Evolutionary conservation across 768 basidiomycete species (phyloP).

Genomic region (Trametes punicea): DNA sequence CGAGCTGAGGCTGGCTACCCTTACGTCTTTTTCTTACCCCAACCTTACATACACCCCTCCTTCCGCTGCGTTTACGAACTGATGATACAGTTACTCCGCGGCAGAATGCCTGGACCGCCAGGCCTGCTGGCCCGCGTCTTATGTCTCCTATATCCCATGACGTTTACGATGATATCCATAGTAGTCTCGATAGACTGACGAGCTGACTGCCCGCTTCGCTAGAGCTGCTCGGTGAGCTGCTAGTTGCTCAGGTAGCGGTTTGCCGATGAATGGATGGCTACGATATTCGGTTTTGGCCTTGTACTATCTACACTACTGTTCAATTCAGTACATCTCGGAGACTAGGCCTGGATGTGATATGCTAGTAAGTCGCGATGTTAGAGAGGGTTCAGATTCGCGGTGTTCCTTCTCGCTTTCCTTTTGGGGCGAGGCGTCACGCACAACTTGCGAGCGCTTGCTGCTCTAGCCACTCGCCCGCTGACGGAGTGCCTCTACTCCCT

Average conservation of each 20-base stretch:
- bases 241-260: too few species aligned
- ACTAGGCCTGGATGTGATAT: too few species aligned
- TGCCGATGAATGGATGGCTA: too few species aligned
- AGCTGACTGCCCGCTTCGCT: not conserved
- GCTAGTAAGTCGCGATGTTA: too few species aligned
- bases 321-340: too few species aligned
- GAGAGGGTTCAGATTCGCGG: too few species aligned
- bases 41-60: slow-evolving; percentile 7
- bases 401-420: slow-evolving; percentile 4
- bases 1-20: not conserved
- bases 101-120: slow-evolving; percentile 13
- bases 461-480: not conserved
- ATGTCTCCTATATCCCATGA: slow-evolving; percentile 24
- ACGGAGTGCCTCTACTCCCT: not conserved
- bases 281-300: too few species aligned
- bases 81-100: slow-evolving; percentile 20
- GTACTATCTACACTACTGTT: too few species aligned
- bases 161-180: slow-evolving; percentile 22
- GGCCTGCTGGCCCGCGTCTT: slow-evolving; percentile 7
- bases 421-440: not conserved
- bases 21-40: not conserved
- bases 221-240: too few species aligned
- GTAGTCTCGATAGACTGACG: slow-evolving; percentile 1
- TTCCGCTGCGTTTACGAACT: slow-evolving; percentile 24
- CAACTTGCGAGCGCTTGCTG: not conserved